A percentile compares a stretch with the other conserved stretches of the same genome.
These are phyloP conservation scores for Fusarium brevicatenulatum DNA, from an alignment of 2,329 filamentous ascomycete genomes.

Conservation along the genomic window DNA sequence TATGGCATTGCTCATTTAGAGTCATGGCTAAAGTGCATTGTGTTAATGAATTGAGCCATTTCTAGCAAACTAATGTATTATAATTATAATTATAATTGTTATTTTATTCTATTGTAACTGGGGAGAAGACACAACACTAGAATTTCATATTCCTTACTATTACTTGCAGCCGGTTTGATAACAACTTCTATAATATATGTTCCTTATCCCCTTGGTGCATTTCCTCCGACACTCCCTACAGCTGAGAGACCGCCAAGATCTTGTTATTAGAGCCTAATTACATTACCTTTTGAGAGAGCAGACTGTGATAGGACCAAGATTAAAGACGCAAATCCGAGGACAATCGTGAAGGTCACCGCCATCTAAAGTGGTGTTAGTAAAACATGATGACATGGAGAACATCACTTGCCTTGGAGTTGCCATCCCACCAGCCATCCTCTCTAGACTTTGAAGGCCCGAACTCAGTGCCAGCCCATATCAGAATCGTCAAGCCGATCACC, in stretches of 20 bases:
- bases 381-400: fast-evolving
- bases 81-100: too few relatives aligned
- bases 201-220: too few relatives aligned
- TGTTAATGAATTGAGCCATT: too few relatives aligned
- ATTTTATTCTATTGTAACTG: too few relatives aligned
- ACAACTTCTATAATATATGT: too few relatives aligned
- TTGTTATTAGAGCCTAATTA: fast-evolving
- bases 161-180: too few relatives aligned
- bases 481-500: neutral
- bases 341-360: neutral
- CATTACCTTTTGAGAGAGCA: neutral
- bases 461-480: neutral
- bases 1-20: too few relatives aligned
- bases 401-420: neutral
- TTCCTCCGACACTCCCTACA: fast-evolving
- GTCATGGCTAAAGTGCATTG: too few relatives aligned
- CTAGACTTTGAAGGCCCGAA: neutral
- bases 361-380: neutral
- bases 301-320: neutral
- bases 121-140: too few relatives aligned
- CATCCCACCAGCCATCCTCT: neutral
- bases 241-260: fast-evolving
- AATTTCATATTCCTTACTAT: too few relatives aligned
- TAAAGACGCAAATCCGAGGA: neutral
- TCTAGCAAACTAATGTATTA: too few relatives aligned